Percentiles rank a stretch among this genome's conserved stretches.
These are phyloP conservation scores for Hypocrella siamensis DNA, from an alignment of 2,329 filamentous ascomycete species.

Conservation along the genomic window DNA sequence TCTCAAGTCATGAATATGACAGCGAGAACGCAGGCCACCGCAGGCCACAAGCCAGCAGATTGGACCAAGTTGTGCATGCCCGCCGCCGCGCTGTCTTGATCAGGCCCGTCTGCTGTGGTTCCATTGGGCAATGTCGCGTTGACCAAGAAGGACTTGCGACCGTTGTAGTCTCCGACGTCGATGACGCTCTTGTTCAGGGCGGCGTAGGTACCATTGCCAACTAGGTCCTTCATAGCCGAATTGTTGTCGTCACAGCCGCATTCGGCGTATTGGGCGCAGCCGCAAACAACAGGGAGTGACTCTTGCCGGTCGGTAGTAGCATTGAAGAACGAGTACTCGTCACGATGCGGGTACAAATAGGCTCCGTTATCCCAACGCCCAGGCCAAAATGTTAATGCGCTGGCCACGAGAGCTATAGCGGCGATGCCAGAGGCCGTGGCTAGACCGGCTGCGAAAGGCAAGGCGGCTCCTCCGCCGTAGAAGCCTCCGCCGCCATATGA, in stretches of 20 bases:
- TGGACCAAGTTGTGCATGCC: constrained; percentile 18
- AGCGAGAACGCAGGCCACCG: constrained; percentile 25
- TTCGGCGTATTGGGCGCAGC: constrained; percentile 32
- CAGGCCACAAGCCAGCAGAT: constrained; percentile 34
- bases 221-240: constrained; percentile 36
- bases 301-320: constrained; percentile 24
- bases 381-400: constrained; percentile 42
- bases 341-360: constrained; percentile 37
- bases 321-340: constrained; percentile 34
- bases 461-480: constrained; percentile 49
- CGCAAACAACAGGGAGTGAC: constrained; percentile 19
- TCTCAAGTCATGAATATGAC: constrained; percentile 26
- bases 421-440: constrained; percentile 35
- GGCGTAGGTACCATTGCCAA: constrained; percentile 48
- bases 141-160: constrained; percentile 43
- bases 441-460: constrained; percentile 44
- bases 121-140: constrained; percentile 63
- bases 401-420: constrained; percentile 33
- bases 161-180: constrained; percentile 30
- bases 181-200: constrained; percentile 46
- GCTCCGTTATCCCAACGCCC: constrained; percentile 49
- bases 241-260: constrained; percentile 59
- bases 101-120: constrained; percentile 29
- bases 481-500: constrained; percentile 45
- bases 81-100: constrained; percentile 18